Evolutionary conservation across 768 basidiomycete species (phyloP).

Genomic region (Ramaria sp.): DNA sequence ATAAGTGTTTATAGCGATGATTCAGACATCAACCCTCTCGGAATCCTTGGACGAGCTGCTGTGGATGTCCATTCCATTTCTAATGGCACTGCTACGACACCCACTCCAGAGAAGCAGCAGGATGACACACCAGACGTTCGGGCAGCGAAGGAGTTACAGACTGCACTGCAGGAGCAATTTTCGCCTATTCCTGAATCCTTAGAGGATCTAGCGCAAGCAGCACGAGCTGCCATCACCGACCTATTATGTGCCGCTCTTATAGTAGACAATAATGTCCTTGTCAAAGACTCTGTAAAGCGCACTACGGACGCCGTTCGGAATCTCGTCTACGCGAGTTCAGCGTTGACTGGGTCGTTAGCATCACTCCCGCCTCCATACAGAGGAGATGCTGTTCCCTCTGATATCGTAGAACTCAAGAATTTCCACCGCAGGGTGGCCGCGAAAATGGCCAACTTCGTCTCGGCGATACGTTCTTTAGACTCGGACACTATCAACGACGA

Average conservation of each 20-base stretch:
- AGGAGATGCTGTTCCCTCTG: neutral
- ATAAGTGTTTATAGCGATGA: slow-evolving; percentile 71
- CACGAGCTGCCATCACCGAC: slow-evolving; percentile 13
- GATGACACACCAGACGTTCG: neutral
- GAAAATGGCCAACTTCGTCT: slow-evolving; percentile 27
- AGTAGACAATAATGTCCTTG: neutral
- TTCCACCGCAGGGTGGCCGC: slow-evolving; percentile 22
- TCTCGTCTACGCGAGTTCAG: slow-evolving; percentile 20
- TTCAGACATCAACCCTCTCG: slow-evolving; percentile 54
- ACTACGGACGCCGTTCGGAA: slow-evolving; percentile 16
- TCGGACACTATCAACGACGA: slow-evolving; percentile 15
- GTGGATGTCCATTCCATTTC: neutral
- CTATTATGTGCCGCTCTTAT: slow-evolving; percentile 9
- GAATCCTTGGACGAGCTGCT: slow-evolving; percentile 17
- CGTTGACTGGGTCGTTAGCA: slow-evolving; percentile 12
- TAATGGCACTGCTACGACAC: neutral
- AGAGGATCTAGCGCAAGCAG: slow-evolving; percentile 10
- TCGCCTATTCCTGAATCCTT: slow-evolving; percentile 9
- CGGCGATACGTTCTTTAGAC: slow-evolving; percentile 25
- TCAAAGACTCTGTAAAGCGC: slow-evolving; percentile 3
- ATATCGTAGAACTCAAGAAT: slow-evolving; percentile 14
- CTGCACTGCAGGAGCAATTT: neutral
- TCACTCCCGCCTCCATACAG: slow-evolving; percentile 5
- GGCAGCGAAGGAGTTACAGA: slow-evolving; percentile 6
- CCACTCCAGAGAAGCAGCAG: neutral